Evolutionary conservation across 2,329 filamentous ascomycete species (phyloP), one percentile per base, ranked within the genome.

Genomic region (Dryadomyces quercus-mongolicae): DNA sequence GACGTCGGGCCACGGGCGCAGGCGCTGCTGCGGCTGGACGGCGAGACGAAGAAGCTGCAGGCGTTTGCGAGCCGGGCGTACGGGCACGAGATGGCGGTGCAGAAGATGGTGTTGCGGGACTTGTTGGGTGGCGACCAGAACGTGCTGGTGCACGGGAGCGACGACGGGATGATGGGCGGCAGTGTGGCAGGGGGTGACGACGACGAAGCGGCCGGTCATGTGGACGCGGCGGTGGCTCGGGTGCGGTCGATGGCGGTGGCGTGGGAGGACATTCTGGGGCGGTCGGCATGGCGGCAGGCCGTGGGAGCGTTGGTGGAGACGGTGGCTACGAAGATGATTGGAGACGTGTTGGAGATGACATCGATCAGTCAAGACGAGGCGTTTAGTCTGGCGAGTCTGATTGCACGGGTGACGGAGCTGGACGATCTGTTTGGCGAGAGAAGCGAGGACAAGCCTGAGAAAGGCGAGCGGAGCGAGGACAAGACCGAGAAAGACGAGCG

Each of bases 281-380:
- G 74, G 31, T 84, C 80, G 2, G 79, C 78, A 5, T 84, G 80
- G 79, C 75, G 75, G 21, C 81, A 84, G 59, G 80, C 81, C 1
- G 70, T 82, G 8, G 82, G 81, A 5, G 77, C 78, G 0, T 70
- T 85, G 2, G 75, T 74, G 1, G 80, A 84, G 56, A 72, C 77
- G 1, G 67, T 84, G 42, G 76, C 81, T 6, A 66, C 70, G n/a
- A 82, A 83, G 62, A 70, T 85, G 53, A 74, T 82, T 52, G 64
- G 68, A 7, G 81, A 85, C 58, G 79, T 85, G 48, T 76, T 82
- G 64, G 82, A 85, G 47, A 73, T 84, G 61, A 61, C 76, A 0
- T 74, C 77, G 0, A 81, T 85, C 53, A 74, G 80, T 7, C 79
- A 83, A 60, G 81, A 85, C 40, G 80, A 84, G 59, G 81, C 81